Percentiles rank a stretch among this genome's conserved stretches.
Conservation (phyloP, 306 rosid species). For the Prunus fruticosa region DNA sequence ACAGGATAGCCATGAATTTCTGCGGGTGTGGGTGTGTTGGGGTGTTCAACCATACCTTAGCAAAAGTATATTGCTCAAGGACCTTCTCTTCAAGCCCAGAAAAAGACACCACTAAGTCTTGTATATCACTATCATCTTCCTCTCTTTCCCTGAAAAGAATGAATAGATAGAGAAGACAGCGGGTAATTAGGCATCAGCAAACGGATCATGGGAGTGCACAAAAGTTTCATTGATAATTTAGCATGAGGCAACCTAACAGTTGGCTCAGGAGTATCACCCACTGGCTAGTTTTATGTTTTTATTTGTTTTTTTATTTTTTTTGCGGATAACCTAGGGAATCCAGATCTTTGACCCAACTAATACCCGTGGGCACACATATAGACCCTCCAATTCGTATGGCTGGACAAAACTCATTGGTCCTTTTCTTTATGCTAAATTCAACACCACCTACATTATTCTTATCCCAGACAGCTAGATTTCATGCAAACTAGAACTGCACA, state of each 20-base stretch:
- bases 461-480: background rate
- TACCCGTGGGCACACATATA: background rate
- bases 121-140: conserved; percentile 75
- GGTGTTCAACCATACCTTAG: conserved; percentile 61
- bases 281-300: background rate
- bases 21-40: background rate
- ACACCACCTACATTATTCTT: background rate
- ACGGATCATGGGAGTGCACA: conserved; percentile 8
- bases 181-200: conserved; percentile 25
- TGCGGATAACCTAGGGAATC: background rate
- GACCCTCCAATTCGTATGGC: background rate
- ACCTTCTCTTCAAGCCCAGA: conserved; percentile 88
- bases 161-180: conserved; percentile 21
- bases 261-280: background rate
- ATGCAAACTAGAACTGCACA: background rate
- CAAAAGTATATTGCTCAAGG: conserved; percentile 92
- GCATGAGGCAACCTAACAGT: conserved; percentile 11
- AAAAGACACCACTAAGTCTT: conserved; percentile 70
- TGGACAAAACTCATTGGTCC: background rate
- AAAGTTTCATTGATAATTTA: conserved; percentile 15
- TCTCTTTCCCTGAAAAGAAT: conserved; percentile 60
- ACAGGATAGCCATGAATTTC: background rate
- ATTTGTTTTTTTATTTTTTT: background rate
- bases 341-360: background rate
- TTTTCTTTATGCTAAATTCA: background rate